Percentiles rank a stretch among this genome's conserved stretches.
Conservation (phyloP, 2,329 filamentous ascomycete species). For the Apiospora phragmitis region DNA sequence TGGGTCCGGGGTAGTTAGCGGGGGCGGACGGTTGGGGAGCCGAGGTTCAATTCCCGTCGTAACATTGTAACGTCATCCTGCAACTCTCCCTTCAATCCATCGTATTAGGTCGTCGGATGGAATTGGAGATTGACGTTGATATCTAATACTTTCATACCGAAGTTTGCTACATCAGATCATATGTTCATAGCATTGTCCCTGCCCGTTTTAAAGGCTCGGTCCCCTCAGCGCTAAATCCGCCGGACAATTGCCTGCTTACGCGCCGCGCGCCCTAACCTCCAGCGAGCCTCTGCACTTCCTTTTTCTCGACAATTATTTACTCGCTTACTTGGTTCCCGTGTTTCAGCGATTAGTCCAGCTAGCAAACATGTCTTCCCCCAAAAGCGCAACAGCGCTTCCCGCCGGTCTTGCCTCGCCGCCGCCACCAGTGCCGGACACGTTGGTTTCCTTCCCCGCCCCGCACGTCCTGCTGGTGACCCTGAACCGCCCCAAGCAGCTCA, state of each 20-base stretch:
- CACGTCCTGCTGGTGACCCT: conserved; percentile 61
- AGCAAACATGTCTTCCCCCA: conserved; percentile 17
- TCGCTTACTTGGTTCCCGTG: background rate
- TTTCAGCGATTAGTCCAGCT: background rate
- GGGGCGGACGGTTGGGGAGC: background rate
- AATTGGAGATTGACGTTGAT: too few species aligned
- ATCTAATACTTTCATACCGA: background rate
- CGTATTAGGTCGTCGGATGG: too few species aligned
- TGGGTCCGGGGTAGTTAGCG: background rate
- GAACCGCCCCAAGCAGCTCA: conserved; percentile 58
- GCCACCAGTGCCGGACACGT: conserved; percentile 40
- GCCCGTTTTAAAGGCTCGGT: background rate
- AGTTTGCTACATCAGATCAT: background rate
- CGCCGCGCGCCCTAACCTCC: background rate
- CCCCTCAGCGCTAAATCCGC: background rate
- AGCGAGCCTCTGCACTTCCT: background rate
- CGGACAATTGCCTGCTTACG: background rate
- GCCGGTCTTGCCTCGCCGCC: conserved; percentile 36
- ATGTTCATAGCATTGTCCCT: background rate
- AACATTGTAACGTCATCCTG: background rate
- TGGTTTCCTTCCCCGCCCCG: conserved; percentile 51
- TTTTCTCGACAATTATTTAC: background rate
- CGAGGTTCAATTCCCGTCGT: background rate
- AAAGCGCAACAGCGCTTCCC: conserved; percentile 19
- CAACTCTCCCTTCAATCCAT: background rate